Evolutionary conservation across 139 green algal genomes (phyloP), one percentile per base, ranked within the genome.

Genomic region (Closterium sp.): DNA sequence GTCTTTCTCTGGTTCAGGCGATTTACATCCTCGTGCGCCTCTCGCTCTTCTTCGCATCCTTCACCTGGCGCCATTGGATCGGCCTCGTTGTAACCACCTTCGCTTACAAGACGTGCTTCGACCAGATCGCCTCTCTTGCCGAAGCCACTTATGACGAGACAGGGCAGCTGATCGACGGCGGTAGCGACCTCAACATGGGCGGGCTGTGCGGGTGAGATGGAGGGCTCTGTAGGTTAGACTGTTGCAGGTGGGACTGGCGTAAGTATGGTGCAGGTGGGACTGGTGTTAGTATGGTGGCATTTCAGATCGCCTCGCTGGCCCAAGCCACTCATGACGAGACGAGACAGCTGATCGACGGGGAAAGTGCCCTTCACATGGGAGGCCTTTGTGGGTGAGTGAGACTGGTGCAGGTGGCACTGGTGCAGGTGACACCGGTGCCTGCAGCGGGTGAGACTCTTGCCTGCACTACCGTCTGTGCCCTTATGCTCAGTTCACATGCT

Each of bases 111-210:
- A 35, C n/a, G 28, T 92, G 81, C 31, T 94, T 94, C 32, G 34
- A 43, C 32, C 35, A 86, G 30, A 35, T 94, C 21, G 32, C 32
- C 9, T 31, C n/a, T 34, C 93, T 94, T 69, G 91, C 91, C 21
- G 12, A 93, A 31, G 92, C 91, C 28, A 23, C 91, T 9, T 94
- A 95, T 35, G 91, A 94, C 90, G 90, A 87, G 81, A 93, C 16
- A 32, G 91, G 91, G 5, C 83, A 94, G 31, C 91, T 94, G 6
- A 87, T 94, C 33, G 91, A 94, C 81, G 91, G 91, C 12, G 91
- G 91, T 1, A 86, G 34, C 10, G 91, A 94, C 25, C 34, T 94
- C 3, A 93, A 28, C 3, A 38, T 94, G 43, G 91, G 91, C 84
- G 91, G 91, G 1, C 30, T 93, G 21, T 92, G 87, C 35, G 90